Evolutionary conservation across 1,284 basidiomycete species (phyloP).

Genomic region (Rhodotorula sp.): DNA sequence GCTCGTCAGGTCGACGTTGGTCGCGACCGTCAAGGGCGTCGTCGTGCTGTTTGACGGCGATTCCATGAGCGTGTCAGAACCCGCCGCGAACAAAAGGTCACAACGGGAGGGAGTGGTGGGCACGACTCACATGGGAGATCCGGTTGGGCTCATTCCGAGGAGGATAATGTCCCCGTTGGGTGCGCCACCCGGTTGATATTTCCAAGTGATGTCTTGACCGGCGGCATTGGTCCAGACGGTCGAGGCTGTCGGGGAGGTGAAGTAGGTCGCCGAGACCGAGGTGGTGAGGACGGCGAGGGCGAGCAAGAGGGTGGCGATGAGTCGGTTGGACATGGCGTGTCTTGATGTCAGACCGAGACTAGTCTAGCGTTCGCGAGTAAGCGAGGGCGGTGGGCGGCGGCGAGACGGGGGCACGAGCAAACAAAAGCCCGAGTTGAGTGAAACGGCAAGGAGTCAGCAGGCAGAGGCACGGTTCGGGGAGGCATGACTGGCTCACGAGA

Average conservation of each 20-base stretch:
- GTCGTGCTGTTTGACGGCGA: neutral
- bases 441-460: too few relatives aligned
- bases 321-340: too few relatives aligned
- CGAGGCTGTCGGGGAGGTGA: slow-evolving; percentile 24
- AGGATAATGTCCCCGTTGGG: slow-evolving; percentile 30
- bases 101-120: too few relatives aligned
- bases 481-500: too few relatives aligned
- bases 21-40: neutral
- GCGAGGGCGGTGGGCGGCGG: too few relatives aligned
- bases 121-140: slow-evolving; percentile 9
- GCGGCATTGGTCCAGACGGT: slow-evolving; percentile 21
- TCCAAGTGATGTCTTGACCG: slow-evolving; percentile 32
- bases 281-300: slow-evolving; percentile 1
- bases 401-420: too few relatives aligned
- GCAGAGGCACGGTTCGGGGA: too few relatives aligned
- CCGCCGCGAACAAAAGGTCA: too few relatives aligned
- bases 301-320: slow-evolving; percentile 5
- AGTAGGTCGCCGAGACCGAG: slow-evolving; percentile 30
- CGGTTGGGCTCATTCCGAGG: neutral
- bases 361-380: too few relatives aligned
- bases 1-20: slow-evolving; percentile 19
- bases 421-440: too few relatives aligned
- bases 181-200: slow-evolving; percentile 31
- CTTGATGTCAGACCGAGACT: too few relatives aligned
- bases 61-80: neutral